These are phyloP conservation scores for Plasmodium adleri DNA, from an alignment of 169 alveolate genomes.

Conservation along the genomic window DNA sequence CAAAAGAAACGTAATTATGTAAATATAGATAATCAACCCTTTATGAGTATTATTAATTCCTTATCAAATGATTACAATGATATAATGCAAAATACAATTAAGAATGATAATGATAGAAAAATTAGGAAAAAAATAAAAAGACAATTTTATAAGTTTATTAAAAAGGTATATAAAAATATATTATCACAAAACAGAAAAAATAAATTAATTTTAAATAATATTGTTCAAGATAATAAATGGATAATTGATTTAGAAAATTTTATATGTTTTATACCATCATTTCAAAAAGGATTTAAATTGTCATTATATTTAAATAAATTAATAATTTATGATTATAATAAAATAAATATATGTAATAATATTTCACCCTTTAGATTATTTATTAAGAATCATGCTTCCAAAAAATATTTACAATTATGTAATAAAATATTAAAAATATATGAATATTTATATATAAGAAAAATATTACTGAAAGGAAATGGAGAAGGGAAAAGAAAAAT, in stretches of 20 bases:
- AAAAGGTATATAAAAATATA: constrained; percentile 38
- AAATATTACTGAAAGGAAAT: constrained; percentile 19
- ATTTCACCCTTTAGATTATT: constrained; percentile 53
- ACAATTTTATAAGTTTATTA: constrained; percentile 41
- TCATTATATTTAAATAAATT: constrained; percentile 37
- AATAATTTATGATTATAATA: constrained; percentile 59
- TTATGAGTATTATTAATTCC: constrained; percentile 1
- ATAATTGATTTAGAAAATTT: constrained; percentile 34
- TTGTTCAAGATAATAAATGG: constrained; percentile 56
- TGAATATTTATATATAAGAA: constrained; percentile 15
- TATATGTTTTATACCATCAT: constrained; percentile 27
- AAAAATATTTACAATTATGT: constrained; percentile 36
- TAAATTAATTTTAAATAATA: constrained; percentile 26
- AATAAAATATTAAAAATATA: constrained; percentile 43
- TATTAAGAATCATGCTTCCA: constrained; percentile 19
- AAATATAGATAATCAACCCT: too few species aligned
- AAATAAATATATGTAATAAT: constrained; percentile 68
- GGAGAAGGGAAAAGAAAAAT: constrained; percentile 47
- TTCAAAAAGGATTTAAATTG: constrained; percentile 54
- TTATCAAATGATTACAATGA: background rate
- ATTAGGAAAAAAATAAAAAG: constrained; percentile 30
- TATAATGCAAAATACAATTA: background rate
- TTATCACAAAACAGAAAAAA: constrained; percentile 14
- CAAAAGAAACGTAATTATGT: constrained; percentile 1
- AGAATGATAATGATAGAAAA: constrained; percentile 1